Base-by-base conservation (phyloP, 2,329 filamentous ascomycete genomes). In the Alternaria arborescens region DNA sequence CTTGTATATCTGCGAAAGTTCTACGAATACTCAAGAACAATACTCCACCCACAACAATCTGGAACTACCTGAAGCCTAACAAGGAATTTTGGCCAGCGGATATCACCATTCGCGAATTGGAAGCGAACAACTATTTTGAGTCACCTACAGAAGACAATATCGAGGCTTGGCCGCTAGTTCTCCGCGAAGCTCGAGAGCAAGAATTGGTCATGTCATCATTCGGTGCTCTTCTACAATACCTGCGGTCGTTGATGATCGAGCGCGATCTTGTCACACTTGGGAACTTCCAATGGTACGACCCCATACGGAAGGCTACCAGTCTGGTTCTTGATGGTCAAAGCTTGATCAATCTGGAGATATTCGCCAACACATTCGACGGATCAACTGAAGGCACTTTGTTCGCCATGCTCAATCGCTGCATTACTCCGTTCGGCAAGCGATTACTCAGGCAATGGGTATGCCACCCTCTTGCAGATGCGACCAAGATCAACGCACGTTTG, bases 391-490 rank as follows among this genome's bases (percentile, higher is more conserved):
- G 95, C 7, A 98, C 95, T 0, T 81, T 99, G 1, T 99, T 98
- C 79, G 87, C 87, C 52, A 88, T 99, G 65, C 86, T 99, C 53
- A 98, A 99, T 77, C 89, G 93, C 52, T 99, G 95, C 75, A 90
- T 97, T 64, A 98, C 95, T 4, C 94, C 95, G 0, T 99, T 99
- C 74, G 95, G 95, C 58, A 99, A 99, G 81, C 91, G 95, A 11
- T 88, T 97, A 77, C 93, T 99, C 78, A 91, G 94, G 55, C 93
- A 97, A 77, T 99, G 95, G 95, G 91, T 99, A 3, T 98, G 94
- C 72, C 95, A 99, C 78, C 95, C 95, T 3, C 84, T 99, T 14
- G 93, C 93, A 76, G 91, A 97, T 78, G 89, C 92, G 6, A 82
- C 85, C 38, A 93, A 91, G 74, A 97, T 99, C 82, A 97, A 98